These are phyloP conservation scores for Erythrobasidium yunnanense DNA, from an alignment of 768 basidiomycete species.

Conservation along the genomic window DNA sequence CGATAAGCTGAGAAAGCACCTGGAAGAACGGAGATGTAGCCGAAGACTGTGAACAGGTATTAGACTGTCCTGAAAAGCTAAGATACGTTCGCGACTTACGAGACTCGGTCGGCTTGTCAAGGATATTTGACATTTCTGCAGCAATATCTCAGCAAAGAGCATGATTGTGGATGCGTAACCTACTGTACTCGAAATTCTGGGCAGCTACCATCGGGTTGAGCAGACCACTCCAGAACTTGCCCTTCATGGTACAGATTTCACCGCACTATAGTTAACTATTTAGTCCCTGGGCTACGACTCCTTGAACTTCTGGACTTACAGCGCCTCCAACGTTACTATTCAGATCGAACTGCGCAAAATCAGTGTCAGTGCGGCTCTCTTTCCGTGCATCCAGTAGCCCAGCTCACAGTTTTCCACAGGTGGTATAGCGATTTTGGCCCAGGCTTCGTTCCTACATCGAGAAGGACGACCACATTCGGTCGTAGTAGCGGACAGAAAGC, in stretches of 20 bases:
- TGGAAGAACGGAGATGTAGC: conserved; percentile 57
- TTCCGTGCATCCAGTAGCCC: conserved; percentile 4
- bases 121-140: conserved; percentile 48
- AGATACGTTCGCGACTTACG: conserved; percentile 66
- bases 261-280: conserved; percentile 47
- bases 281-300: conserved; percentile 47
- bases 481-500: conserved; percentile 47
- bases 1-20: conserved; percentile 71
- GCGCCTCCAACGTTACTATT: conserved; percentile 88
- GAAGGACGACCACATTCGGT: conserved; percentile 82
- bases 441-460: conserved; percentile 90
- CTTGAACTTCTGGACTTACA: conserved; percentile 54
- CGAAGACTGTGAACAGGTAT: conserved; percentile 43
- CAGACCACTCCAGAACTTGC: conserved; percentile 62
- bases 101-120: conserved; percentile 82
- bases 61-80: too few species aligned
- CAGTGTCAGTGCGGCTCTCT: not conserved
- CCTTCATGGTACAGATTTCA: conserved; percentile 56
- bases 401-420: conserved; percentile 69
- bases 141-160: too few species aligned
- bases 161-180: too few species aligned
- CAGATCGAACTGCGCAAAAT: conserved; percentile 39
- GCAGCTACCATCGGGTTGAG: conserved; percentile 72
- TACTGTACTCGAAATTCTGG: conserved; percentile 92
- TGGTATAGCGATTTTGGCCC: conserved; percentile 79